phyloP scores from a whole-genome alignment of 1,284 basidiomycete species.

The Cryptococcus neoformans region DNA sequence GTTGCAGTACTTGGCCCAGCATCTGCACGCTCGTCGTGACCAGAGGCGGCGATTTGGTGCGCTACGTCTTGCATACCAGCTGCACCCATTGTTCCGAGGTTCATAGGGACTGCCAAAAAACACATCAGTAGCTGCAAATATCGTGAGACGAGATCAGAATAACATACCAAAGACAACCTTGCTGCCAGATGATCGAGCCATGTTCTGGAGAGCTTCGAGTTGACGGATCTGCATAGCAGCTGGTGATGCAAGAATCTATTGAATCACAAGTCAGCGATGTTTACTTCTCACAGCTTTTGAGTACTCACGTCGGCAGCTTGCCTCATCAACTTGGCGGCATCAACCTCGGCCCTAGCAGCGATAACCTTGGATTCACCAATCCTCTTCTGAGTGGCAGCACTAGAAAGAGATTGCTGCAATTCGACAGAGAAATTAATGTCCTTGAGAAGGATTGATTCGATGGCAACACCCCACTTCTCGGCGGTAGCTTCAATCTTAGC shows the following conservation, averaged over 20 bases:
- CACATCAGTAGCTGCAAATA: not conserved
- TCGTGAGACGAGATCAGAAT: not conserved
- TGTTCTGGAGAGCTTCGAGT: constrained; percentile 76
- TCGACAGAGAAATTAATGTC: constrained; percentile 85
- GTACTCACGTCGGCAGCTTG: constrained; percentile 50
- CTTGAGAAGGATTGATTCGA: constrained; percentile 79
- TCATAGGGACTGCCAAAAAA: constrained; percentile 41
- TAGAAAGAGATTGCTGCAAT: constrained; percentile 85
- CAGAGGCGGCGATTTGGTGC: constrained; percentile 40
- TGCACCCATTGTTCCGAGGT: constrained; percentile 46
- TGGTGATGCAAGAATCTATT: constrained; percentile 81
- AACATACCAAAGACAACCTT: constrained; percentile 77
- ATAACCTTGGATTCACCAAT: constrained; percentile 93
- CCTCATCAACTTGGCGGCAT: constrained; percentile 89
- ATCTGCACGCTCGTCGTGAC: constrained; percentile 15
- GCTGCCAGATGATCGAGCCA: constrained; percentile 68
- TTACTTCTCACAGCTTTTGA: not conserved
- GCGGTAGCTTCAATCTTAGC: constrained; percentile 55
- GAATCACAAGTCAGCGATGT: not conserved
- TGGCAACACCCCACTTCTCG: constrained; percentile 86
- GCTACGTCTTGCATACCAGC: constrained; percentile 28
- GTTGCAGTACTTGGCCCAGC: constrained; percentile 17
- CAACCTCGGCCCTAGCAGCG: constrained; percentile 92
- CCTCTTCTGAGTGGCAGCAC: constrained; percentile 85
- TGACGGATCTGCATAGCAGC: constrained; percentile 98